Evolutionary conservation across 495 filamentous ascomycete genomes (phyloP), one percentile per base, ranked within the genome.

Genomic region (Lophium mytilinum): DNA sequence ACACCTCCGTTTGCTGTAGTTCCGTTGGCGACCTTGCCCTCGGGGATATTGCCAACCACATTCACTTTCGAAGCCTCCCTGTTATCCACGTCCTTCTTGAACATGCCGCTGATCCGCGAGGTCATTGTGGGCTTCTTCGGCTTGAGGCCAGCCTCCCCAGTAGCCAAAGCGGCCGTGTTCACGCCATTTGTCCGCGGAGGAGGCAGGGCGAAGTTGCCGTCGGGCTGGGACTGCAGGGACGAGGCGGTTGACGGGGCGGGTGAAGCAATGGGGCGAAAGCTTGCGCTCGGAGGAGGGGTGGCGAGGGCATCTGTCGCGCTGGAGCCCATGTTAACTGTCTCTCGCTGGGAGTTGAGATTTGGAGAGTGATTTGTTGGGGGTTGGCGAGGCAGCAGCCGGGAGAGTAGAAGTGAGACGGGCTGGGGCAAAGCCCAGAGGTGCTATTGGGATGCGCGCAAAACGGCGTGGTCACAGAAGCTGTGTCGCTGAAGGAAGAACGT

Each of bases 81-180:
- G 47, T 58, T 59, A 6, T 62, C 66, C 37, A 61, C 63, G 11
- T 36, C 18, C 43, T 69, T 67, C 30, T 57, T 63, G 55, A 74
- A 72, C 67, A 74, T 71, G 58, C 71, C 68, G 53, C 61, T 71
- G 41, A 73, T 58, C 41, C 69, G 64, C 48, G 66, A 60, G 39
- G 65, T 66, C 63, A 72, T 64, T 12, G 67, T 73, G 1, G 68
- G 65, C 55, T 68, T 71, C 47, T 68, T 71, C 36, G 55, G 35
- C 30, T 64, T 67, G 14, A 60, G 39, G 10, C 39, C 12, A 4
- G 57, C 50, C 34, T 60, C 61, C 45, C 58, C 55, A 39, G 55
- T 66, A 0, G 50, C 34, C 45, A 37, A 24, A 10, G 34, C 11
- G 37, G 43, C 33, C 52, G 45, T 42, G 40, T 53, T 56, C 3